Percentiles rank a stretch among this genome's conserved stretches.
These are phyloP conservation scores for Chimonanthus salicifolius DNA, from an alignment of 164 flowering plant genomes.

Conservation along the genomic window DNA sequence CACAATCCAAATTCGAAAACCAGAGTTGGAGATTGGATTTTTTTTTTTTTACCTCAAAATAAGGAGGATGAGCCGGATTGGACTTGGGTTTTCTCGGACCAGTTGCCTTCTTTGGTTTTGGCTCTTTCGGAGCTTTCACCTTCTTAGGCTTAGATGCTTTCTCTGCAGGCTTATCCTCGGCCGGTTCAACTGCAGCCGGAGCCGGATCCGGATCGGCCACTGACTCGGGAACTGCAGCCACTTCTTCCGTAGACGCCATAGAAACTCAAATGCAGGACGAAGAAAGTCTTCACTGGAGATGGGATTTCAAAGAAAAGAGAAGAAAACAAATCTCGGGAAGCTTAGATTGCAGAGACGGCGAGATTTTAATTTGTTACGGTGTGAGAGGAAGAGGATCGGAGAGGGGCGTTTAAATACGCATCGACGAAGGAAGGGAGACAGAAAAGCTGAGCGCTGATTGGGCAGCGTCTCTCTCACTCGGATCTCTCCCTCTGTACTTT, in stretches of 20 bases:
- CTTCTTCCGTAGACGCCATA: slow-evolving; percentile 29
- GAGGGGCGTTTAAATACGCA: slow-evolving; percentile 17
- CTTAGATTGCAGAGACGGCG: neutral
- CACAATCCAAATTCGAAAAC: too few species aligned
- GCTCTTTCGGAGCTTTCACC: slow-evolving; percentile 17
- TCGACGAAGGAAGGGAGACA: neutral
- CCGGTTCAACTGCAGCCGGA: slow-evolving; percentile 1
- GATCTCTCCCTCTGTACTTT: slow-evolving; percentile 16
- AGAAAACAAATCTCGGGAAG: too few species aligned
- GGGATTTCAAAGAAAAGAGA: neutral
- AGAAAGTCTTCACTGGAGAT: neutral
- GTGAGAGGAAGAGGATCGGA: neutral
- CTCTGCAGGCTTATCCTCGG: slow-evolving; percentile 13
- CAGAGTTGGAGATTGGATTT: neutral
- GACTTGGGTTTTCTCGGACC: slow-evolving; percentile 24
- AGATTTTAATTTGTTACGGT: neutral
- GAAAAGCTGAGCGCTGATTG: slow-evolving; percentile 33
- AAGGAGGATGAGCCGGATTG: slow-evolving; percentile 44
- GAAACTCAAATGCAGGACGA: neutral
- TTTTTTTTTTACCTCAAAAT: slow-evolving; percentile 31
- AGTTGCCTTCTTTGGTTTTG: slow-evolving; percentile 23
- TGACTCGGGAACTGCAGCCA: slow-evolving; percentile 1
- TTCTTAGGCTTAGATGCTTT: slow-evolving; percentile 10
- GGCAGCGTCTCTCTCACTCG: slow-evolving; percentile 19
- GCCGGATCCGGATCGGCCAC: slow-evolving; percentile 7